Evolutionary conservation across 345 rosid species (phyloP), one percentile per base, ranked within the genome.

Genomic region (Turnera subulata): DNA sequence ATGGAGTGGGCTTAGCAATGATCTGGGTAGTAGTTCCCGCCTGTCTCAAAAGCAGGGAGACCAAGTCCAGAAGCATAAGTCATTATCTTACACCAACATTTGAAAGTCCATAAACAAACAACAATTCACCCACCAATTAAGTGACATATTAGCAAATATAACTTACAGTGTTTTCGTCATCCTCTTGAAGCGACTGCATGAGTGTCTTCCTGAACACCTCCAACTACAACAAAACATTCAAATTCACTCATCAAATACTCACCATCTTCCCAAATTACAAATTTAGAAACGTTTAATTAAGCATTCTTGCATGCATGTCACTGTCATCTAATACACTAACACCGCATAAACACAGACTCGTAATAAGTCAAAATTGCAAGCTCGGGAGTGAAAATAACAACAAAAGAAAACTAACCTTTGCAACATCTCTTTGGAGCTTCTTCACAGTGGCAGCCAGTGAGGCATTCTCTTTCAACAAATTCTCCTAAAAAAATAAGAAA

Each of bases 381-480:
- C 8, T 29, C 8, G 35, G 5, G 8, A 56, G 19, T 2, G 6
- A 42, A 33, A 14, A 11, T 21, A 52, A 23, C 5, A 12, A 0
- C 33, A 58, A 23, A 19, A 15, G 17, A 17, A 42, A 32, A 18
- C 50, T 21, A n/a, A 84, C 98, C 91, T 86, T 92, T 38, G 86
- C 65, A 55, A 92, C 96, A 84, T 92, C 98, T 79, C 95, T 86
- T 51, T 81, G 96, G 12, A 92, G 95, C 81, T 79, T 92, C 87
- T 69, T 82, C 29, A 83, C 95, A 58, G 83, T 78, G 68, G 53
- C 75, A 39, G 82, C 58, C 55, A 92, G 74, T 18, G 82, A 78
- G 33, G 77, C 73, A 40, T 89, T 92, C 62, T 86, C 93, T 62
- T 56, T 79, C 62, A 79, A 56, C 78, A 92, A 69, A 46, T 56